Conservation (phyloP, 768 basidiomycete genomes). For the Rhodotorula paludigena region DNA sequence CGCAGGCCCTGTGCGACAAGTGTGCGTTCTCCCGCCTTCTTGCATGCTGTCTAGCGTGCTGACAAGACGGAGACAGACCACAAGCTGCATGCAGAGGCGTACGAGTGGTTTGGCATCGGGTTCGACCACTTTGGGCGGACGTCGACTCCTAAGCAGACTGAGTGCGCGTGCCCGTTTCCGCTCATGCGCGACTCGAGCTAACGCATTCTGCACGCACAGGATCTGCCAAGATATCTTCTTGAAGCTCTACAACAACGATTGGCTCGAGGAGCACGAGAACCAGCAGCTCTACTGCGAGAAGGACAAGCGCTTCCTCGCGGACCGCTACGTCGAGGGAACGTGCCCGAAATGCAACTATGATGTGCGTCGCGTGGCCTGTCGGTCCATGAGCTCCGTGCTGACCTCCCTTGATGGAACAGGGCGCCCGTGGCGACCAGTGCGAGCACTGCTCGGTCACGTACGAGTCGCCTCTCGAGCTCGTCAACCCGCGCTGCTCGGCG, state of each 20-base stretch:
- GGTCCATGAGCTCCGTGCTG: background rate
- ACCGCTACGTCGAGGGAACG: conserved; percentile 95
- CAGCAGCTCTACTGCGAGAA: conserved; percentile 92
- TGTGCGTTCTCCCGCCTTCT: conserved; percentile 16
- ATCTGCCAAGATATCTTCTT: conserved; percentile 85
- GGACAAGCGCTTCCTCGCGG: conserved; percentile 70
- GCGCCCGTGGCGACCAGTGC: conserved; percentile 97
- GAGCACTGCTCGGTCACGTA: conserved; percentile 87
- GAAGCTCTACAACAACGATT: conserved; percentile 70
- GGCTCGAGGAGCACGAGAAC: conserved; percentile 74
- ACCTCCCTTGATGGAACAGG: conserved; percentile 56
- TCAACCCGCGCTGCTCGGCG: conserved; percentile 90
- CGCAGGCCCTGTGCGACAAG: conserved; percentile 50
- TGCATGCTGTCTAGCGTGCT: conserved; percentile 23
- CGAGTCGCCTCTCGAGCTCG: conserved; percentile 76
- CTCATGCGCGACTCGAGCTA: conserved; percentile 49
- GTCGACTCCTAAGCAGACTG: conserved; percentile 79
- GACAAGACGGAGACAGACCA: conserved; percentile 60
- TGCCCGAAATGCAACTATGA: conserved; percentile 90
- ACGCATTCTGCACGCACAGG: background rate
- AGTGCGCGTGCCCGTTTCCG: conserved; percentile 43
- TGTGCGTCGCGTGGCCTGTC: conserved; percentile 51
- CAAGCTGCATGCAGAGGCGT: conserved; percentile 79
- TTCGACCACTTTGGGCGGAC: conserved; percentile 97
- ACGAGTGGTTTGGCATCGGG: conserved; percentile 95